These are phyloP conservation scores for Heimioporus retisporus DNA, from an alignment of 1,284 basidiomycete genomes.

Conservation along the genomic window DNA sequence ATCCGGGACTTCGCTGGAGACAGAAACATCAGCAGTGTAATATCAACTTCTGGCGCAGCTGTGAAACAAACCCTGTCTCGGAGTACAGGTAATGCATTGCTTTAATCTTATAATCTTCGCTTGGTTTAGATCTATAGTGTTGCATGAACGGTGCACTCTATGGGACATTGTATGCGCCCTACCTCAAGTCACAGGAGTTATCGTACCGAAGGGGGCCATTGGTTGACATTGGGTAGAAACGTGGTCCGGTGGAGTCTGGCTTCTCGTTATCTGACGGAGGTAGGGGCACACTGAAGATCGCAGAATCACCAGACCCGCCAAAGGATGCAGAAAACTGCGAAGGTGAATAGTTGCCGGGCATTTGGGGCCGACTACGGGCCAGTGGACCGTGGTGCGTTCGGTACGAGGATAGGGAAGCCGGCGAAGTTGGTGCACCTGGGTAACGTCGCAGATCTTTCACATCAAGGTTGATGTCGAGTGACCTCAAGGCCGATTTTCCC, in stretches of 20 bases:
- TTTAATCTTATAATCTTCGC: conserved; percentile 18
- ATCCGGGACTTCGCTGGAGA: conserved; percentile 24
- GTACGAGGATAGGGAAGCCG: conserved; percentile 24
- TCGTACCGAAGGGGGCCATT: conserved; percentile 28
- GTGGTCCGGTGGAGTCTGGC: conserved; percentile 15
- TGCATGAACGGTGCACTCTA: conserved; percentile 9
- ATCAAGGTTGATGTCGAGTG: conserved; percentile 4
- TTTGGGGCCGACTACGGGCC: conserved; percentile 19
- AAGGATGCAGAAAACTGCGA: background rate
- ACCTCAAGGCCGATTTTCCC: background rate
- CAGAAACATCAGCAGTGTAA: background rate
- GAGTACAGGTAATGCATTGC: conserved; percentile 30
- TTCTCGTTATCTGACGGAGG: no score
- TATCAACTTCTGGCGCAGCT: background rate
- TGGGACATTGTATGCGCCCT: background rate
- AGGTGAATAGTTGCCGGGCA: background rate
- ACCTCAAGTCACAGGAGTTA: conserved; percentile 21
- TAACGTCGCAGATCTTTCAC: background rate
- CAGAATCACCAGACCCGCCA: background rate
- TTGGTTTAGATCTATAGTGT: conserved; percentile 14
- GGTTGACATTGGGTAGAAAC: conserved; percentile 30
- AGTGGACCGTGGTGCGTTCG: conserved; percentile 31
- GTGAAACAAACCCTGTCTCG: conserved; percentile 28
- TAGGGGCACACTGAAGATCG: no score
- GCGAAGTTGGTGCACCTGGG: conserved; percentile 12